Conservation (phyloP, 2,329 filamentous ascomycete genomes). For the Curvularia sp. region DNA sequence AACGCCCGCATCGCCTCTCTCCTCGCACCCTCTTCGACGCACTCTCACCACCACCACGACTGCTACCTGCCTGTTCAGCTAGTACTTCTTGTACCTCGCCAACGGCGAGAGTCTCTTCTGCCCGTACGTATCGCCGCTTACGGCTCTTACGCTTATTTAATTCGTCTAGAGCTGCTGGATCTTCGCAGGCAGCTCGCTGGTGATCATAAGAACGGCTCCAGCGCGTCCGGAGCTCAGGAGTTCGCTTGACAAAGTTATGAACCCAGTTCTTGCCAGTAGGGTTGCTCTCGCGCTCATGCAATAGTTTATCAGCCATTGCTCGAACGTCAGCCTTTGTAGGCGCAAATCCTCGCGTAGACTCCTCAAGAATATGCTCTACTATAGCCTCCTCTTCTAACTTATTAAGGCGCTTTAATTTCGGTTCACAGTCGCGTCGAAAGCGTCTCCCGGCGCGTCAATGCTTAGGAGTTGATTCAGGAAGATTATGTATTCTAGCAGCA, state of each 20-base stretch:
- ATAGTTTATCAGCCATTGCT: conserved; percentile 12
- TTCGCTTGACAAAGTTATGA: conserved; percentile 23
- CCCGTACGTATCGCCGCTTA: too few species aligned
- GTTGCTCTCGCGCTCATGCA: conserved; percentile 13
- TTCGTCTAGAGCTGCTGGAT: conserved; percentile 12
- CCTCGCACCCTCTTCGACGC: background rate
- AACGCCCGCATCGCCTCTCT: background rate
- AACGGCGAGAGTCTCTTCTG: too few species aligned
- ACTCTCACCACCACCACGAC: background rate
- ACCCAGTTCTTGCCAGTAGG: conserved; percentile 24
- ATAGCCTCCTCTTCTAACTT: conserved; percentile 28
- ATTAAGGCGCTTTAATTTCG: conserved; percentile 22
- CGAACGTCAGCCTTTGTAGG: conserved; percentile 4
- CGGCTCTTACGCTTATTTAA: background rate
- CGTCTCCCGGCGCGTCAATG: background rate
- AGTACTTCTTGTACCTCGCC: too few species aligned
- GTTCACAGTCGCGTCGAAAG: conserved; percentile 21
- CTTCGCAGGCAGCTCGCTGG: conserved; percentile 3
- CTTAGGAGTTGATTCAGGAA: background rate
- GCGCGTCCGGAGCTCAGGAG: conserved; percentile 17
- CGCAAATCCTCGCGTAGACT: conserved; percentile 2
- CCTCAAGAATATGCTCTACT: conserved; percentile 19
- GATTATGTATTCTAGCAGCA: conserved; percentile 9
- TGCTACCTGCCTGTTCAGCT: too few species aligned
- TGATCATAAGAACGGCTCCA: conserved; percentile 20